Evolutionary conservation across 2,329 filamentous ascomycete genomes (phyloP).

Genomic region (Daldinia sp.): DNA sequence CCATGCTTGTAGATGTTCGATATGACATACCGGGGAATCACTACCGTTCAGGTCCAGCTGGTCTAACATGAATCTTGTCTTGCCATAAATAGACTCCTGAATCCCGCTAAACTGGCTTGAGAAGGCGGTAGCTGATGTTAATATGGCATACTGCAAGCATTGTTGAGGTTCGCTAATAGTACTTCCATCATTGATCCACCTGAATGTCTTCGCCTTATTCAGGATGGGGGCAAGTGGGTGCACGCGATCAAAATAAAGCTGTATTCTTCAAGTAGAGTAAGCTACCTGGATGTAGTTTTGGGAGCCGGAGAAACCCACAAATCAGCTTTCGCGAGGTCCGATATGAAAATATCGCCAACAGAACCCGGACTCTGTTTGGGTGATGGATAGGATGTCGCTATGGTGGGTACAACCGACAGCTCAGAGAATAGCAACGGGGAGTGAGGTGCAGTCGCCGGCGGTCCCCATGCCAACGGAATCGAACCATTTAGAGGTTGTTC

Average conservation of each 20-base stretch:
- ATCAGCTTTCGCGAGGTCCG: slow-evolving; percentile 30
- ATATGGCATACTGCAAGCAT: slow-evolving; percentile 33
- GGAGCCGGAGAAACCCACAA: slow-evolving; percentile 5
- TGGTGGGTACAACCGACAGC: slow-evolving; percentile 17
- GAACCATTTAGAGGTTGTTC: slow-evolving; percentile 14
- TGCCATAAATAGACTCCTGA: slow-evolving; percentile 30
- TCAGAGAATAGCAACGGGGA: slow-evolving; percentile 29
- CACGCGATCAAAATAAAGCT: slow-evolving; percentile 35
- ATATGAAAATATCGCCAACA: slow-evolving; percentile 18
- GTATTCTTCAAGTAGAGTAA: slow-evolving; percentile 27
- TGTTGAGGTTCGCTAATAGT: slow-evolving; percentile 25
- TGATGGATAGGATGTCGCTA: slow-evolving; percentile 29
- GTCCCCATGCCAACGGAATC: slow-evolving; percentile 27
- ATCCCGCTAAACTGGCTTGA: slow-evolving; percentile 30
- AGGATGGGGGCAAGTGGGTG: slow-evolving; percentile 32
- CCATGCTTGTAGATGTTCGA: slow-evolving; percentile 34
- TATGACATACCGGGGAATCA: slow-evolving; percentile 26
- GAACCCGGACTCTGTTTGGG: slow-evolving; percentile 32
- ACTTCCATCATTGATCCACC: slow-evolving; percentile 21
- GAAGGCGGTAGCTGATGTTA: slow-evolving; percentile 31
- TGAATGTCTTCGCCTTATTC: slow-evolving; percentile 28
- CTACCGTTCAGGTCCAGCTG: slow-evolving; percentile 29
- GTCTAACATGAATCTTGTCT: slow-evolving; percentile 31
- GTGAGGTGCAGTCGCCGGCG: slow-evolving; percentile 22
- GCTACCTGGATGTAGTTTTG: neutral